Conservation (phyloP, 2,329 filamentous ascomycete genomes). For the Aspergillus awamori region DNA sequence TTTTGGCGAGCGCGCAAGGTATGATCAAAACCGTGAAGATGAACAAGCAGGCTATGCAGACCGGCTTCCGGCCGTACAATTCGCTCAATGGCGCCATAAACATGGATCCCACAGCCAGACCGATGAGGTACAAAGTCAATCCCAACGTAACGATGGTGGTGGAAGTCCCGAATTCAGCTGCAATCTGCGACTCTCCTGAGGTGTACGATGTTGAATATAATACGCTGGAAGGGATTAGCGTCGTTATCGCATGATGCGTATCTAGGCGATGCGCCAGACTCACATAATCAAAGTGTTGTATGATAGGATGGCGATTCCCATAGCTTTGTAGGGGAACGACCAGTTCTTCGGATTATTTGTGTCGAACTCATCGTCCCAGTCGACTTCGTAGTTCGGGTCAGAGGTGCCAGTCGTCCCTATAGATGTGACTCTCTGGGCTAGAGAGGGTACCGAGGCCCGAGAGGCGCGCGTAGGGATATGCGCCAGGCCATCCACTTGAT, state of each 20-base stretch:
- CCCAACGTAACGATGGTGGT: constrained; percentile 71
- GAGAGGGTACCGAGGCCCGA: constrained; percentile 36
- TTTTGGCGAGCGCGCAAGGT: constrained; percentile 70
- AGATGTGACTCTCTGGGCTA: constrained; percentile 48
- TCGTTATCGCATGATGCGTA: background rate
- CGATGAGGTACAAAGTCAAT: constrained; percentile 76
- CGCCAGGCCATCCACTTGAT: constrained; percentile 32
- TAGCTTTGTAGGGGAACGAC: constrained; percentile 60
- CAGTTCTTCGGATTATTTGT: constrained; percentile 70
- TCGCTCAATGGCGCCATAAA: constrained; percentile 69
- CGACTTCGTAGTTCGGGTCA: constrained; percentile 70
- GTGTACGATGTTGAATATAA: constrained; percentile 81
- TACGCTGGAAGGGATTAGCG: constrained; percentile 48
- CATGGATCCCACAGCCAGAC: constrained; percentile 71
- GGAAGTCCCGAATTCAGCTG: constrained; percentile 63
- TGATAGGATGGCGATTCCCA: constrained; percentile 59
- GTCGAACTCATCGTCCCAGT: constrained; percentile 66
- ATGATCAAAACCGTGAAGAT: constrained; percentile 70
- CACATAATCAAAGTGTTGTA: constrained; percentile 61
- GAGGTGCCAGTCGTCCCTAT: constrained; percentile 49
- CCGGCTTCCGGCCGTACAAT: constrained; percentile 51
- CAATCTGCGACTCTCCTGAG: constrained; percentile 69
- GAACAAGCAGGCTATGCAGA: constrained; percentile 68
- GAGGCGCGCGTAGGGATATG: constrained; percentile 35
- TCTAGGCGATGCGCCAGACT: constrained; percentile 23